phyloP scores from a whole-genome alignment of 306 rosid genomes.

The Cyamopsis tetragonoloba region DNA sequence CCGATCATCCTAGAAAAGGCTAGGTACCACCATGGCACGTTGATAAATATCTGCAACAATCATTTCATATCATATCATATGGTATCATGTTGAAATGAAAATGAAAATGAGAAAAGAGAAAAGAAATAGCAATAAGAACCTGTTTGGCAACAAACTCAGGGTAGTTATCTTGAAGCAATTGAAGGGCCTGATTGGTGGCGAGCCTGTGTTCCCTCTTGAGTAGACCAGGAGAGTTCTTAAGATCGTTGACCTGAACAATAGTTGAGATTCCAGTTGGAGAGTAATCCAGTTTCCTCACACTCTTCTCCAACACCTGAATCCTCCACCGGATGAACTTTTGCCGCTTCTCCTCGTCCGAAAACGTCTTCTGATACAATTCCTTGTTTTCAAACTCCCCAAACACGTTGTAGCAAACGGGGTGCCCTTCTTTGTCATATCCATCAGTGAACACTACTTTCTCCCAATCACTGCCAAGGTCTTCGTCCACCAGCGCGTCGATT shows the following conservation, averaged over 20 bases:
- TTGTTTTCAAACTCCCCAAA: conserved; percentile 69
- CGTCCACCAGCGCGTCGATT: conserved; percentile 51
- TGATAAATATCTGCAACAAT: conserved; percentile 69
- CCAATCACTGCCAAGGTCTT: conserved; percentile 55
- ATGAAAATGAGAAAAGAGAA: neutral
- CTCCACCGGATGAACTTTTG: conserved; percentile 78
- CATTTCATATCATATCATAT: no score
- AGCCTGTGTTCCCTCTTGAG: conserved; percentile 65
- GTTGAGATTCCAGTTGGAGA: conserved; percentile 52
- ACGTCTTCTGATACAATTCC: conserved; percentile 64
- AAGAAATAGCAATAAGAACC: conserved; percentile 18
- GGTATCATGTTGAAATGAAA: no score
- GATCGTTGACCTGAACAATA: conserved; percentile 72
- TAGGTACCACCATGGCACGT: conserved; percentile 93
- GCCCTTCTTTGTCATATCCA: conserved; percentile 68
- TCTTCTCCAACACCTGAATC: conserved; percentile 71
- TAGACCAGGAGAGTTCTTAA: conserved; percentile 73
- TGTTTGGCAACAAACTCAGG: conserved; percentile 91
- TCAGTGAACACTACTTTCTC: conserved; percentile 53
- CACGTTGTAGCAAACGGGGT: conserved; percentile 77
- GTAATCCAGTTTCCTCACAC: conserved; percentile 59
- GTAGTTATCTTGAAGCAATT: conserved; percentile 79
- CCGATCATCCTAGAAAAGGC: conserved; percentile 69
- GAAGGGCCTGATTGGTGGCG: conserved; percentile 80
- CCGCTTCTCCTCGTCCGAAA: conserved; percentile 77